A percentile compares a stretch with the other conserved stretches of the same genome.
Evolutionary conservation across 306 rosid species (phyloP).

Genomic region (Dalbergia cochinchinensis): DNA sequence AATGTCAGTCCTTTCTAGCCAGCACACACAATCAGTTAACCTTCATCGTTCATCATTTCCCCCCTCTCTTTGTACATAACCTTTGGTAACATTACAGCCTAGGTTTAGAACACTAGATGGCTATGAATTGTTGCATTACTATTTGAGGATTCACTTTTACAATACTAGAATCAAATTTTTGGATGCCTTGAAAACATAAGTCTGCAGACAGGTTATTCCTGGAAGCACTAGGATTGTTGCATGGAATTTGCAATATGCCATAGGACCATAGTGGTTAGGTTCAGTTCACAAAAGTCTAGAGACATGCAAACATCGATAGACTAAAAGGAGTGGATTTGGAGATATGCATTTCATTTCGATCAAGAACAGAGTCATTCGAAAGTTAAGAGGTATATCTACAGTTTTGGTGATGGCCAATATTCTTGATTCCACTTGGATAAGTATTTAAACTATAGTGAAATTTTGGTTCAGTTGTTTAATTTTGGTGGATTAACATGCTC

Average conservation of each 20-base stretch:
- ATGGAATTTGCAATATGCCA: slow-evolving; percentile 15
- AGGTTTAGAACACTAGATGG: slow-evolving; percentile 13
- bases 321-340: too few relatives aligned
- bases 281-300: not conserved
- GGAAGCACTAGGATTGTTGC: not conserved
- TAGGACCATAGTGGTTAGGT: slow-evolving; percentile 19
- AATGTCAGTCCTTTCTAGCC: slow-evolving; percentile 82
- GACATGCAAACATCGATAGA: too few relatives aligned
- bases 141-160: slow-evolving; percentile 31
- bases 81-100: not conserved
- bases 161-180: slow-evolving; percentile 20
- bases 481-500: too few relatives aligned
- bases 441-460: too few relatives aligned
- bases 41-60: not conserved
- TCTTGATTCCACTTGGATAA: too few relatives aligned
- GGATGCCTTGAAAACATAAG: not conserved
- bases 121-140: not conserved
- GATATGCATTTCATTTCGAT: too few relatives aligned
- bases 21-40: slow-evolving; percentile 5
- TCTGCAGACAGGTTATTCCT: slow-evolving; percentile 10
- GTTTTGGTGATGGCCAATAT: too few relatives aligned
- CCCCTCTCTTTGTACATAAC: slow-evolving; percentile 34
- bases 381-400: too few relatives aligned
- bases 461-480: too few relatives aligned
- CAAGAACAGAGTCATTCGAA: too few relatives aligned